Evolutionary conservation across 1,284 basidiomycete species (phyloP), one percentile per base, ranked within the genome.

Genomic region (Hemileia vastatrix): DNA sequence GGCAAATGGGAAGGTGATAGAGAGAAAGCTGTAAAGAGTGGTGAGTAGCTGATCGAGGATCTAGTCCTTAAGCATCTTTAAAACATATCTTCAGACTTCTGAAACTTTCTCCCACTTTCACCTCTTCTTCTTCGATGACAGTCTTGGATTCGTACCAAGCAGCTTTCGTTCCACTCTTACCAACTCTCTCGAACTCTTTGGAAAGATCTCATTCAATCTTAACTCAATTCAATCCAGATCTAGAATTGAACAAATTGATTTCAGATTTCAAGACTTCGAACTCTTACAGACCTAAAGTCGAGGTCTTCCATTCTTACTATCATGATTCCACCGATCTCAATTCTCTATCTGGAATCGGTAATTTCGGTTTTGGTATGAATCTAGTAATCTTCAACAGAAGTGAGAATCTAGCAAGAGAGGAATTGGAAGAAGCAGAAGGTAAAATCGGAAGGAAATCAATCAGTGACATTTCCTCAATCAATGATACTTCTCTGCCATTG

Each of bases 1-100:
- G 69, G 73, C 56, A 65, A 67, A 8, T 74, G 71, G 70, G 73
- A 75, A 60, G 48, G 40, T 3, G 72, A 74, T 44, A 68, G 73
- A 21, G 66, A 70, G 11, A 54, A 62, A 4, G 73, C 73, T 1
- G 67, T 75, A n/a, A 69, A 70, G 32, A 64, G 67, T 15, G 24
- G 48, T 40, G 36, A 40, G 36, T 40, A 15, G 36, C 27, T 27
- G 27, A 27, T 27, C 27, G 27, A 27, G 27, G 27, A 27, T 27
- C 27, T 27, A 27, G 27, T 27, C 27, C 27, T 27, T 27, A 27
- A 27, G 27, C 27, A 27, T 27, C 27, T 27, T 27, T 27, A 27
- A 27, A 27, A 13, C 59, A 65, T 9, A 56, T 57, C 15, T 65
- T 64, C 63, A 61, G 66, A 44, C 57, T 66, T 21, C 59, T 68